Conservation (phyloP, 1,139 yeast genomes). For the Debaryomyces psychrophilus region DNA sequence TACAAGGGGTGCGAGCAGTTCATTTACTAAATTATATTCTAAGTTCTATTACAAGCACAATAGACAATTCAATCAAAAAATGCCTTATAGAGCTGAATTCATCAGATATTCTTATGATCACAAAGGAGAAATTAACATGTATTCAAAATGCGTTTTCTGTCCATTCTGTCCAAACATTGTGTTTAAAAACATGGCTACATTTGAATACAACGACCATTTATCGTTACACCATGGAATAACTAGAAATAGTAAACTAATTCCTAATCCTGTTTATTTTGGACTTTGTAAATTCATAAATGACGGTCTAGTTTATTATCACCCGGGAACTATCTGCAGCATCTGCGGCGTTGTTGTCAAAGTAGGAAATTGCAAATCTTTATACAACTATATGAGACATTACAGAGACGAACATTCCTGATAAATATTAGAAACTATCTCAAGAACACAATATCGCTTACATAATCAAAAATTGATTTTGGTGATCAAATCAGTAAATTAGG, state of each 20-base stretch:
- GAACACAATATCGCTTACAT: background rate
- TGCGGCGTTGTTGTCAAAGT: conserved; percentile 1
- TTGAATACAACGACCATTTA: conserved; percentile 1
- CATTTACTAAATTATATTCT: conserved; percentile 1
- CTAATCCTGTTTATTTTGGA: conserved; percentile 1
- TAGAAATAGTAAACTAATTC: background rate
- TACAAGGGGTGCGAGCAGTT: background rate
- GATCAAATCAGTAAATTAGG: background rate
- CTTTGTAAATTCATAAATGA: background rate
- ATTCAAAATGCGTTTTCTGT: conserved; percentile 7
- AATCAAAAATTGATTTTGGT: background rate
- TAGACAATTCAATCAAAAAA: background rate
- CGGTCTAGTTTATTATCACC: background rate
- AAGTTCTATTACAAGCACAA: conserved; percentile 6
- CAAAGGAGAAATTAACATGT: background rate
- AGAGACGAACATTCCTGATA: background rate
- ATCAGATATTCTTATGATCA: conserved; percentile 1
- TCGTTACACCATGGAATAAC: conserved; percentile 3
- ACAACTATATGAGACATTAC: conserved; percentile 3
- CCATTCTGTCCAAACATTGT: conserved; percentile 7
- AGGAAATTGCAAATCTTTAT: background rate
- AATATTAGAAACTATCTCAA: no score
- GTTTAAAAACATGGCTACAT: conserved; percentile 2
- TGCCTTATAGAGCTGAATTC: conserved; percentile 2
- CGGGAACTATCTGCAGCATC: background rate